Conservation (phyloP, 2,329 filamentous ascomycete genomes). For the Fusarium nelsonii region DNA sequence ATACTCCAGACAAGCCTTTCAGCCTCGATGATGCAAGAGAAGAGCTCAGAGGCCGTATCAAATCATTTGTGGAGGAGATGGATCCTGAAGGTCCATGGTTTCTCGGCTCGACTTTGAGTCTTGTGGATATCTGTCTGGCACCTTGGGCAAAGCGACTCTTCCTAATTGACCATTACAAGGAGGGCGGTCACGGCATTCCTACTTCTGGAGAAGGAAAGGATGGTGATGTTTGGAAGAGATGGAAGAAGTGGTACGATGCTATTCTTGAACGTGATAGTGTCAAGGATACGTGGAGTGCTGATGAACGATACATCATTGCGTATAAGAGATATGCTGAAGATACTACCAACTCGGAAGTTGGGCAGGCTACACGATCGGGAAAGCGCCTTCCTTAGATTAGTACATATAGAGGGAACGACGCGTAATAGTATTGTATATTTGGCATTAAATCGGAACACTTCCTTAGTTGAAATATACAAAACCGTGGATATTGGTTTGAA, state of each 20-base stretch:
- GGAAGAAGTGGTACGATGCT: conserved; percentile 73
- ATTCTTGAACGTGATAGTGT: conserved; percentile 72
- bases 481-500: not conserved
- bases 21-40: conserved; percentile 65
- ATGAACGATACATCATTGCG: conserved; percentile 74
- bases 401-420: not conserved
- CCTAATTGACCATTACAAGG: conserved; percentile 81
- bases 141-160: conserved; percentile 81
- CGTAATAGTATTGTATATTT: too few species aligned
- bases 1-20: conserved; percentile 63
- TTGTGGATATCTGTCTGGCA: conserved; percentile 78
- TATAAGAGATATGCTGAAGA: conserved; percentile 77
- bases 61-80: conserved; percentile 73
- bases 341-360: conserved; percentile 71
- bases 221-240: conserved; percentile 74
- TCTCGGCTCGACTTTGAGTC: conserved; percentile 69
- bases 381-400: conserved; percentile 66
- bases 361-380: conserved; percentile 72
- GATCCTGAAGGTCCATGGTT: conserved; percentile 72
- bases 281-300: conserved; percentile 74
- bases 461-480: not conserved
- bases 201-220: conserved; percentile 67
- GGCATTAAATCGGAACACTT: too few species aligned
- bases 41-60: conserved; percentile 70
- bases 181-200: conserved; percentile 63